Conservation (phyloP, 495 filamentous ascomycete genomes). For the Penicillium tannophilum region DNA sequence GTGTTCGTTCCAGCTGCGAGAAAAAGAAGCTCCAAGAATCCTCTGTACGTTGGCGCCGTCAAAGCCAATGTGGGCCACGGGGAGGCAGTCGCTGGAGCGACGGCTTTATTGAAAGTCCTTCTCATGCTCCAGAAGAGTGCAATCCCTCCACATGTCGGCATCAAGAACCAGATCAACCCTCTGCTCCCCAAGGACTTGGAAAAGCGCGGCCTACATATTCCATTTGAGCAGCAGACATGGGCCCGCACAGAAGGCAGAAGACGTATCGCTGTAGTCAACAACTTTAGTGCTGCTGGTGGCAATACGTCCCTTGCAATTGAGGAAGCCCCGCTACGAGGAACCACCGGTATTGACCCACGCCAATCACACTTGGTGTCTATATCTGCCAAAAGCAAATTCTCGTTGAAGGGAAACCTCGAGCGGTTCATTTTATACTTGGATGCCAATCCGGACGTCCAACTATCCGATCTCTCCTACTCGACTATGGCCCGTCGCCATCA, state of each 20-base stretch:
- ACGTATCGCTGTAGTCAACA: conserved; percentile 36
- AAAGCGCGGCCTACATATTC: conserved; percentile 34
- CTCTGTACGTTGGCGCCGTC: conserved; percentile 33
- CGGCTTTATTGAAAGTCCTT: conserved; percentile 21
- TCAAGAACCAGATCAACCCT: conserved; percentile 48
- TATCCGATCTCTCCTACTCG: conserved; percentile 60
- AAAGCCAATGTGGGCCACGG: conserved; percentile 48
- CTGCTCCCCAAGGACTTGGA: conserved; percentile 26
- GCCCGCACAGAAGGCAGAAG: background rate
- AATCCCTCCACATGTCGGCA: conserved; percentile 28
- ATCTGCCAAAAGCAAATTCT: conserved; percentile 39
- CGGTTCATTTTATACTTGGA: conserved; percentile 16
- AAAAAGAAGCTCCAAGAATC: conserved; percentile 6
- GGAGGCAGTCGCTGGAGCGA: conserved; percentile 36
- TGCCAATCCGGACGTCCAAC: conserved; percentile 3
- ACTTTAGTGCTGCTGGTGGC: conserved; percentile 40
- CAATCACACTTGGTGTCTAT: conserved; percentile 15
- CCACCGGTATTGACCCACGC: too few relatives aligned
- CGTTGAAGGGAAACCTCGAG: conserved; percentile 38
- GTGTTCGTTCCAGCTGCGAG: conserved; percentile 22
- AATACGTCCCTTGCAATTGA: conserved; percentile 23
- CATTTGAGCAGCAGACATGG: background rate
- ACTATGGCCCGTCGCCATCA: conserved; percentile 73
- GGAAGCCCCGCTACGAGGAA: too few relatives aligned
- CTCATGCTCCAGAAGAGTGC: conserved; percentile 10